Evolutionary conservation across 2,329 filamentous ascomycete species (phyloP).

Genomic region (Metarhizium sp.): DNA sequence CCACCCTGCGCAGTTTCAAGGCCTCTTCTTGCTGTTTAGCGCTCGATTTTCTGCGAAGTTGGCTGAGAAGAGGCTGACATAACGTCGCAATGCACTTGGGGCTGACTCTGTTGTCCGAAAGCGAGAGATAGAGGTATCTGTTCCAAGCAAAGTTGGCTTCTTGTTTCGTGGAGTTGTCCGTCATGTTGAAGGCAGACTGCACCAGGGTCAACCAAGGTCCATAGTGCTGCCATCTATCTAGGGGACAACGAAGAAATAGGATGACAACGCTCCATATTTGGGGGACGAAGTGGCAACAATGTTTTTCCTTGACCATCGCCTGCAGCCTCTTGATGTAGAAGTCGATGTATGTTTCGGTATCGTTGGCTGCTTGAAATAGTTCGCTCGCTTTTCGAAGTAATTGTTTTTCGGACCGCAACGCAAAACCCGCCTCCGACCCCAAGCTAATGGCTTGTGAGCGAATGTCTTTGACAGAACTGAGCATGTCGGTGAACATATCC

Average conservation of each 20-base stretch:
- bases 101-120: constrained; percentile 50
- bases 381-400: constrained; percentile 59
- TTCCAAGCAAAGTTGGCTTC: constrained; percentile 83
- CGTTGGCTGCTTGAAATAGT: constrained; percentile 41
- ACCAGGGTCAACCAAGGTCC: constrained; percentile 69
- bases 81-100: constrained; percentile 33
- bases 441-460: constrained; percentile 64
- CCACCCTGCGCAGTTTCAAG: constrained; percentile 38
- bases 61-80: constrained; percentile 57
- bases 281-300: constrained; percentile 51
- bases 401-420: constrained; percentile 58
- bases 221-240: constrained; percentile 64
- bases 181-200: constrained; percentile 74
- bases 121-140: constrained; percentile 66
- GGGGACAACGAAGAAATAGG: constrained; percentile 61
- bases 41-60: constrained; percentile 55
- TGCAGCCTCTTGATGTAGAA: constrained; percentile 59
- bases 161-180: constrained; percentile 58
- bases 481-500: constrained; percentile 72
- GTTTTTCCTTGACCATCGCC: constrained; percentile 56
- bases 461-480: constrained; percentile 70
- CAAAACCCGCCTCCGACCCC: constrained; percentile 60
- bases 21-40: constrained; percentile 46
- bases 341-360: constrained; percentile 56
- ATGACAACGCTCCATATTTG: constrained; percentile 83